Base-by-base conservation (phyloP, 805 yeast species). In the Starmerella bombi region DNA sequence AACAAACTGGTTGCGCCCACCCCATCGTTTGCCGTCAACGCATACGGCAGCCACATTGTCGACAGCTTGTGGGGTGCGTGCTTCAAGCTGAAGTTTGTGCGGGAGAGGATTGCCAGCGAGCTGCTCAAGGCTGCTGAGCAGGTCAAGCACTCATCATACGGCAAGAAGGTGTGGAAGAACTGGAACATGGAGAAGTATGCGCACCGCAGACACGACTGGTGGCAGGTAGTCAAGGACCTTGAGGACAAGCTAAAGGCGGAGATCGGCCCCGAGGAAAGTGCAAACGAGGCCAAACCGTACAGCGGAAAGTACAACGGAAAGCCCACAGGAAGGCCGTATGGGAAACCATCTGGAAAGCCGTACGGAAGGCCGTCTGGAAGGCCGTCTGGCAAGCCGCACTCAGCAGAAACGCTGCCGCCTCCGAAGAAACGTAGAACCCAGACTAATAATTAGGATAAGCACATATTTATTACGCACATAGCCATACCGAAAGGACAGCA, bases 101-200 rank as follows among this genome's bases (percentile, higher is more conserved):
- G 93, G 51, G 97, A 88, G 56, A 70, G 88, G 50, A 71, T 88
- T 45, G 95, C 93, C 0, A 69, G 70, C 19, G 77, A 76, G 44
- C 62, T 88, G 44, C 43, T 48, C 10, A 68, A 64, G 15, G 70
- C 76, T 32, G 70, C 77, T 30, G 78, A 73, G 29, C 67, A 69
- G 45, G 80, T 91, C 33, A 85, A 91, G 63, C 83, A 77, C 45
- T 81, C 94, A 55, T 71, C 66, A 10, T 91, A 88, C 55, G 98
- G 98, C 27, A 74, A 78, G 56, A 70, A 75, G 52, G 97, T 91
- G 1, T 91, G 96, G 97, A 82, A 79, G 58, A 88, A 88, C 59
- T 91, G 96, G 96, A 63, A 71, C 23, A 70, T 88, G 77, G 97
- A 91, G 57, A 61, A 77, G 51, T 88, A 75, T 53, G 56, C 64